Evolutionary conservation across 2,329 filamentous ascomycete species (phyloP).

Genomic region (Tolypocladium inflatum): DNA sequence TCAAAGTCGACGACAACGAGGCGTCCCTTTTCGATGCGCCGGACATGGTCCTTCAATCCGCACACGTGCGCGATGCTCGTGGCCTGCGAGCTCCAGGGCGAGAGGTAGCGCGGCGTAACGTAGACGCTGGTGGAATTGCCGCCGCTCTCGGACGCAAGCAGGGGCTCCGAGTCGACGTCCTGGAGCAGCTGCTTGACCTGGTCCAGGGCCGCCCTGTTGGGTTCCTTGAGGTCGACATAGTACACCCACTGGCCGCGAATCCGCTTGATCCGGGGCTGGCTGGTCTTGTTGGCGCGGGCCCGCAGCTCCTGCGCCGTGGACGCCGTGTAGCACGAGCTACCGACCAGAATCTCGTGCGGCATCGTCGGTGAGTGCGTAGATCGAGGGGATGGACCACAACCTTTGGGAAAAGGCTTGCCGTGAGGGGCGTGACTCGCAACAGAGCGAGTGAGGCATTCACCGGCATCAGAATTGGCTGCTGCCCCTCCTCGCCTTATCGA

Average conservation of each 20-base stretch:
- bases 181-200: slow-evolving; percentile 37
- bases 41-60: slow-evolving; percentile 59
- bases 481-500: slow-evolving; percentile 10
- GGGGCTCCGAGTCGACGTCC: slow-evolving; percentile 20
- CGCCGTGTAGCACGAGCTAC: slow-evolving; percentile 39
- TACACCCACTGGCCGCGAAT: slow-evolving; percentile 52
- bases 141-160: slow-evolving; percentile 16
- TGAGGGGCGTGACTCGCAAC: background rate
- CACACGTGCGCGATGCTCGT: slow-evolving; percentile 92
- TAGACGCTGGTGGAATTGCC: slow-evolving; percentile 53
- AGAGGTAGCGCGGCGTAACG: slow-evolving; percentile 76
- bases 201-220: slow-evolving; percentile 32
- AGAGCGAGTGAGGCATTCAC: background rate
- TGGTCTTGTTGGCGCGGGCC: slow-evolving; percentile 32
- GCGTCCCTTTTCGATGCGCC: slow-evolving; percentile 81
- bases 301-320: slow-evolving; percentile 34
- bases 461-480: background rate
- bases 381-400: background rate
- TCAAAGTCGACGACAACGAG: slow-evolving; percentile 61
- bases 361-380: slow-evolving; percentile 12
- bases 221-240: slow-evolving; percentile 52
- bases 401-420: background rate
- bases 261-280: slow-evolving; percentile 33
- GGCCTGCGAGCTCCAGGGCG: slow-evolving; percentile 95
- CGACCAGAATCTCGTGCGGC: slow-evolving; percentile 26